Evolutionary conservation across 768 basidiomycete species (phyloP).

Genomic region (Trametes sanguinea): DNA sequence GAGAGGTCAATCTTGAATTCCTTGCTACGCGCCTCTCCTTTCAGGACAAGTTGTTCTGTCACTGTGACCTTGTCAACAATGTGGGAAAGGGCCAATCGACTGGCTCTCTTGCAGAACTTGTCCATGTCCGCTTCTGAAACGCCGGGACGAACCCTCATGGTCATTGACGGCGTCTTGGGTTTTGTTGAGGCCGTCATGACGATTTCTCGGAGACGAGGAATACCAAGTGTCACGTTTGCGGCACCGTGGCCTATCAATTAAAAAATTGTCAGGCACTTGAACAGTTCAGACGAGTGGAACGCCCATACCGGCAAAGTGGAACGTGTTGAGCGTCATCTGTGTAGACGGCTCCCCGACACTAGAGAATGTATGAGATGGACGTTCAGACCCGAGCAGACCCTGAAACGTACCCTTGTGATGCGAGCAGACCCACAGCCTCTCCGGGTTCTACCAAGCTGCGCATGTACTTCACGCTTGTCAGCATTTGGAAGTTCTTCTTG

Average conservation of each 20-base stretch:
- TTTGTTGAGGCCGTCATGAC: constrained; percentile 98
- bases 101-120: constrained; percentile 86
- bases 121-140: constrained; percentile 58
- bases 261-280: background rate
- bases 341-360: constrained; percentile 99
- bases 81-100: constrained; percentile 83
- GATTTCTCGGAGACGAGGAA: constrained; percentile 96
- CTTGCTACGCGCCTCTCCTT: constrained; percentile 70
- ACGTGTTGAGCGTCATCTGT: constrained; percentile 99
- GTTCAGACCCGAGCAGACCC: background rate
- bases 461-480: constrained; percentile 94
- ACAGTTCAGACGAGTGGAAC: background rate
- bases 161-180: constrained; percentile 98
- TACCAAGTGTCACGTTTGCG: constrained; percentile 98
- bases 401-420: constrained; percentile 86
- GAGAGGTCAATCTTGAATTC: constrained; percentile 78
- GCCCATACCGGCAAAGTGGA: constrained; percentile 91
- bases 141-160: constrained; percentile 64
- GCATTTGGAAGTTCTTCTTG: constrained; percentile 63
- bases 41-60: constrained; percentile 70
- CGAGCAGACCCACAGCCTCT: constrained; percentile 96
- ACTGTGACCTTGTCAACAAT: constrained; percentile 83
- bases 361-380: background rate
- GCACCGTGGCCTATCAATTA: constrained; percentile 82
- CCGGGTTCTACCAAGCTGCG: constrained; percentile 93